Conservation (phyloP, 148 eudicot genomes). For the Chenopodium suecicum region DNA sequence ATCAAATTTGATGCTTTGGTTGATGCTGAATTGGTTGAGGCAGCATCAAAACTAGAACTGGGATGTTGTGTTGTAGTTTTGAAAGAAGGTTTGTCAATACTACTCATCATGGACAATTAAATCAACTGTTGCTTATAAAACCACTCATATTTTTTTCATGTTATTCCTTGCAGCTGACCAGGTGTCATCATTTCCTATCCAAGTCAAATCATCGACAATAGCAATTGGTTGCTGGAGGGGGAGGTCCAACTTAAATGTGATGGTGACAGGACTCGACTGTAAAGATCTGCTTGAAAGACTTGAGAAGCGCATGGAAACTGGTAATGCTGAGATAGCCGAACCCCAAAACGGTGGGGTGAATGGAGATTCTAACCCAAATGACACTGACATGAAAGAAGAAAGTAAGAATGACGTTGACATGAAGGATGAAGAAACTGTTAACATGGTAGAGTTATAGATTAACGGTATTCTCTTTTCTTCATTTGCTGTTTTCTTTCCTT, state of each 20-base stretch:
- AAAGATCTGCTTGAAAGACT: constrained; percentile 84
- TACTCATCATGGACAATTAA: background rate
- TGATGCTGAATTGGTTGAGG: constrained; percentile 63
- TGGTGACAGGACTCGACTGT: constrained; percentile 90
- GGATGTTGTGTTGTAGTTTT: constrained; percentile 87
- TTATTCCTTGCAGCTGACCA: constrained; percentile 38
- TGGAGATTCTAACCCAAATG: constrained; percentile 22
- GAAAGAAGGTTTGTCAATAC: constrained; percentile 56
- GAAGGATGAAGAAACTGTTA: constrained; percentile 23
- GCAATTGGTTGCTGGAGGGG: constrained; percentile 99
- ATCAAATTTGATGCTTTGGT: constrained; percentile 80
- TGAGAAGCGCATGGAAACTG: constrained; percentile 34
- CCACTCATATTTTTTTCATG: background rate
- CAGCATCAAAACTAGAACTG: constrained; percentile 54
- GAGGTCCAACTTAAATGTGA: constrained; percentile 63
- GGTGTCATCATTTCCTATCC: constrained; percentile 27
- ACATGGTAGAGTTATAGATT: constrained; percentile 19
- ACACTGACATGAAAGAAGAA: constrained; percentile 29
- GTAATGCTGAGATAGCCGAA: constrained; percentile 17
- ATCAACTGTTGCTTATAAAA: background rate
- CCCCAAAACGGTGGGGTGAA: constrained; percentile 4
- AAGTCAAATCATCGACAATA: constrained; percentile 51
- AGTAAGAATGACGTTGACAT: constrained; percentile 17
- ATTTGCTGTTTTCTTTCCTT: background rate
- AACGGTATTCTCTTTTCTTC: background rate